These are phyloP conservation scores for Colletotrichum echinochloae DNA, from an alignment of 2,329 filamentous ascomycete genomes.

Conservation along the genomic window DNA sequence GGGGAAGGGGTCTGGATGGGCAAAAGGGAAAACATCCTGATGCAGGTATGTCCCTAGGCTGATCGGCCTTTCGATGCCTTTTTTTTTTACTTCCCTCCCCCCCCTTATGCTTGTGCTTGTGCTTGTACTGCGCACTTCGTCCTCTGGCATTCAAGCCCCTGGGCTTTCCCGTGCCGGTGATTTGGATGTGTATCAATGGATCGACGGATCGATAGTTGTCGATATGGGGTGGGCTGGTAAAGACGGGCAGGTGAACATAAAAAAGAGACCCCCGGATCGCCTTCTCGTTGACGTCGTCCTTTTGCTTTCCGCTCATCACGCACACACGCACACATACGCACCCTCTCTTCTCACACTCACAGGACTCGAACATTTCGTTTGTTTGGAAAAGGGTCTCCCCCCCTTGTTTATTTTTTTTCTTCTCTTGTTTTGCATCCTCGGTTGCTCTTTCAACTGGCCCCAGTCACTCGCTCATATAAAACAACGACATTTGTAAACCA, in stretches of 20 bases:
- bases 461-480: conserved; percentile 26
- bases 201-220: no score
- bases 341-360: neutral
- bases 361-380: conserved; percentile 26
- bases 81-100: no score
- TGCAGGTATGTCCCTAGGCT: conserved; percentile 2
- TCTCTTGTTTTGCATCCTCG: neutral
- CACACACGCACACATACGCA: conserved; percentile 10
- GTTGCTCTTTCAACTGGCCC: conserved; percentile 15
- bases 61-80: neutral
- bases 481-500: neutral
- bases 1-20: neutral
- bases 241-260: conserved; percentile 17
- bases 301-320: neutral
- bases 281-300: neutral
- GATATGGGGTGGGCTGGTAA: neutral
- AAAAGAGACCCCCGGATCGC: conserved; percentile 5
- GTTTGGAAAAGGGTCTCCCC: conserved; percentile 6
- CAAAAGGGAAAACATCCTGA: neutral
- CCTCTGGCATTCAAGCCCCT: neutral
- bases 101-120: neutral
- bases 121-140: neutral
- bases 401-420: neutral
- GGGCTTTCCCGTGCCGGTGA: neutral
- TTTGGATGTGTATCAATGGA: neutral